Percentiles rank a stretch among this genome's conserved stretches.
Evolutionary conservation across 805 yeast species (phyloP).

Genomic region (Yarrowia porcina): DNA sequence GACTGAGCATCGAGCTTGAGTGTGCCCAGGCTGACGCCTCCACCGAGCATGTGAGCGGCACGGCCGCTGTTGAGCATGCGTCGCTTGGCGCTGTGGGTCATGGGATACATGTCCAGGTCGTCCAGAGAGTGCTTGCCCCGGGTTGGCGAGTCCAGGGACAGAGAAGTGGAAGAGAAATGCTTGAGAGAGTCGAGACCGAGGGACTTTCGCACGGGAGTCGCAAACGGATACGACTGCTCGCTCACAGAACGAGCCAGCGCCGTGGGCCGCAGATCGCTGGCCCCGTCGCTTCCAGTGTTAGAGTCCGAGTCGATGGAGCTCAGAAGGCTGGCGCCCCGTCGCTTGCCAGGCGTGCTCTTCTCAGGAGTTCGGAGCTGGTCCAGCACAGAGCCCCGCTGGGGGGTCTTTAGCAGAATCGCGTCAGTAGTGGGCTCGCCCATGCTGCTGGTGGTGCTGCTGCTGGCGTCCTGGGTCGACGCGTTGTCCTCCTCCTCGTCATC

Average conservation of each 20-base stretch:
- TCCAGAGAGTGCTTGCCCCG: conserved; percentile 18
- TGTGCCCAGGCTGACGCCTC: conserved; percentile 7
- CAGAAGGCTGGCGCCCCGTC: neutral
- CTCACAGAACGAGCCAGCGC: conserved; percentile 17
- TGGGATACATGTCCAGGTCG: conserved; percentile 19
- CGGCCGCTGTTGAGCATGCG: conserved; percentile 21
- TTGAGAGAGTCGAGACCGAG: conserved; percentile 22
- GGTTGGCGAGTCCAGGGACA: conserved; percentile 16
- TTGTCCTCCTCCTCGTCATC: conserved; percentile 20
- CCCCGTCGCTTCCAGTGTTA: neutral
- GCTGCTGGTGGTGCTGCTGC: conserved; percentile 5
- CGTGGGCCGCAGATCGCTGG: conserved; percentile 11
- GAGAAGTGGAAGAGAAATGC: conserved; percentile 14
- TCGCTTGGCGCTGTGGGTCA: conserved; percentile 21
- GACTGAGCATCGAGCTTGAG: conserved; percentile 8
- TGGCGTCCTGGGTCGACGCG: neutral
- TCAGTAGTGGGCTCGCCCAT: conserved; percentile 4
- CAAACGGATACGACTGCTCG: conserved; percentile 24
- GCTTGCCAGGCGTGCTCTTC: conserved; percentile 11
- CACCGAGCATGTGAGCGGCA: conserved; percentile 11
- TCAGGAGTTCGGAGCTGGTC: conserved; percentile 18
- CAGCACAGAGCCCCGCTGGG: neutral
- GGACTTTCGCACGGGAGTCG: conserved; percentile 11
- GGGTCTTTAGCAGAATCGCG: conserved; percentile 10
- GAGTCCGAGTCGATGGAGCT: conserved; percentile 6